These are phyloP conservation scores for Gryganskiella cystojenkinii DNA, from an alignment of 192 early-diverging fungal species.

Conservation along the genomic window DNA sequence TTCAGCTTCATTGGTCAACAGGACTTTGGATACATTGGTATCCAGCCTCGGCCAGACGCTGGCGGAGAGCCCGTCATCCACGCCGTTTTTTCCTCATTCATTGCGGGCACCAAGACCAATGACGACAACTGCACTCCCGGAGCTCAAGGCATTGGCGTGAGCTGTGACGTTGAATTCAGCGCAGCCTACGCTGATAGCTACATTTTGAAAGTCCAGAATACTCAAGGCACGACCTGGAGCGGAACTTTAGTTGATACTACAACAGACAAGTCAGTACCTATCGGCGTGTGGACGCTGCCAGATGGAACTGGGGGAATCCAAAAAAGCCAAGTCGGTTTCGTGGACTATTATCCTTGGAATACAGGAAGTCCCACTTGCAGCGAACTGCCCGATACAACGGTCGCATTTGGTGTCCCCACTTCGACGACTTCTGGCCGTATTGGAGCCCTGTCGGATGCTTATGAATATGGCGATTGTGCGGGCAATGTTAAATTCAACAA, in stretches of 20 bases:
- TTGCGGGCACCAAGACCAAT: neutral
- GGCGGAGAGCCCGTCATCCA: neutral
- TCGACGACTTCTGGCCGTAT: too few species aligned
- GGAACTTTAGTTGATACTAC: neutral
- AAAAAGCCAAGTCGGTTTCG: neutral
- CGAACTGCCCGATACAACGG: too few species aligned
- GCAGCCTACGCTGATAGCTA: conserved; percentile 1
- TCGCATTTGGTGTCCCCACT: too few species aligned
- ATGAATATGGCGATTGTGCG: too few species aligned
- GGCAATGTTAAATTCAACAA: too few species aligned
- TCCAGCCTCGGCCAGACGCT: neutral
- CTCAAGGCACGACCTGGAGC: neutral
- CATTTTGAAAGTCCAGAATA: neutral
- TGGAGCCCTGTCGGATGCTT: too few species aligned
- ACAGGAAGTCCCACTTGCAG: too few species aligned
- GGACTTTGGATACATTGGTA: neutral
- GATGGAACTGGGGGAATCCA: neutral
- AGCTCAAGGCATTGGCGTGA: neutral
- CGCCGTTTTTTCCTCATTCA: conserved; percentile 1
- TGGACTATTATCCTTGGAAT: conserved; percentile 5
- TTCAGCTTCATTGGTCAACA: neutral
- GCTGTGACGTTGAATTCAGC: neutral
- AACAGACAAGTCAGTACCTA: neutral
- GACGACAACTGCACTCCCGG: conserved; percentile 1
- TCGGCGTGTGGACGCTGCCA: conserved; percentile 7